Percentiles rank a stretch among this genome's conserved stretches.
Evolutionary conservation across 73 alveolate species (phyloP).

Genomic region (Tetrahymena borealis): DNA sequence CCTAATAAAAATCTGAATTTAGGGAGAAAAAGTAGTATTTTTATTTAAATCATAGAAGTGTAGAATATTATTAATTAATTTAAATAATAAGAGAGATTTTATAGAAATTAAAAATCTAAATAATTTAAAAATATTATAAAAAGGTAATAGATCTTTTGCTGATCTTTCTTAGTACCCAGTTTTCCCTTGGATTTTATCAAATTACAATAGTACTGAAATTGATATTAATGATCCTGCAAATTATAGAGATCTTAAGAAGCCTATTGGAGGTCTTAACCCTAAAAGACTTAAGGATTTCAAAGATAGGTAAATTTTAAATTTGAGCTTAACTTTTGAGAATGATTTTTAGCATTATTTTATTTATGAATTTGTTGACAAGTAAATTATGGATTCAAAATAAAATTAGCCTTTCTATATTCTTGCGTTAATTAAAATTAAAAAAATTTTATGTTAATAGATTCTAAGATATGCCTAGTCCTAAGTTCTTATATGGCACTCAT

Average conservation of each 20-base stretch:
- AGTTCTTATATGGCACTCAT: slow-evolving; percentile 99
- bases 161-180: slow-evolving; percentile 99
- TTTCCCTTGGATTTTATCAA: slow-evolving; percentile 95
- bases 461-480: slow-evolving; percentile 45
- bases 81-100: too few species aligned
- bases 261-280: slow-evolving; percentile 95
- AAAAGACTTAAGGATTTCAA: slow-evolving; percentile 75
- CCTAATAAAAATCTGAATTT: too few species aligned
- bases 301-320: slow-evolving; percentile 24
- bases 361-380: too few species aligned
- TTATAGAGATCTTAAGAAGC: slow-evolving; percentile 95
- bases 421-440: not conserved
- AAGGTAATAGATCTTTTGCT: slow-evolving; percentile 73
- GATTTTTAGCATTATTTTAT: too few species aligned
- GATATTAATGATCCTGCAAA: slow-evolving; percentile 56
- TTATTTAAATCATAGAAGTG: too few species aligned
- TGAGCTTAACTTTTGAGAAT: too few species aligned
- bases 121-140: too few species aligned
- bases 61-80: too few species aligned
- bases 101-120: too few species aligned
- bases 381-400: not conserved
- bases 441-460: not conserved
- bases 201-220: slow-evolving; percentile 53
- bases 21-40: too few species aligned
- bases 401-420: not conserved